These are phyloP conservation scores for Penicillium palitans DNA, from an alignment of 2,329 filamentous ascomycete genomes.

Conservation along the genomic window DNA sequence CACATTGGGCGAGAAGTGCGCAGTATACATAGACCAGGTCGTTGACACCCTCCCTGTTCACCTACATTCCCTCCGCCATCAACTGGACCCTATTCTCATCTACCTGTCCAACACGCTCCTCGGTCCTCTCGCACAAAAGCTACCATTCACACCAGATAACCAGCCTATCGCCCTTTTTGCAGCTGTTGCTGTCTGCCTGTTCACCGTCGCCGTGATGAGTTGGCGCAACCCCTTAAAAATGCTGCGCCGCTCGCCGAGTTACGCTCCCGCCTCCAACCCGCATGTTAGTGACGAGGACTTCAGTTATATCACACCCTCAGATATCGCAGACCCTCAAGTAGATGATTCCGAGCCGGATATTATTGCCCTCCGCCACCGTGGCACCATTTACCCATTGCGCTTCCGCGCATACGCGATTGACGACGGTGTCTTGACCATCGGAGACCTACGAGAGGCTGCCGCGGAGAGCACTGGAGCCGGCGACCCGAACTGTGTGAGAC, in stretches of 20 bases:
- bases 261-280: conserved; percentile 31
- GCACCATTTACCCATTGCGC: conserved; percentile 43
- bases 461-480: conserved; percentile 39
- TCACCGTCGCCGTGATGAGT: conserved; percentile 37
- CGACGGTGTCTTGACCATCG: conserved; percentile 46
- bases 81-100: conserved; percentile 28
- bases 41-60: conserved; percentile 34
- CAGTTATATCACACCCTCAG: conserved; percentile 41
- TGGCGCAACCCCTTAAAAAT: conserved; percentile 37
- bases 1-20: conserved; percentile 44
- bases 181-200: conserved; percentile 30
- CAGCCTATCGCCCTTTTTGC: conserved; percentile 27
- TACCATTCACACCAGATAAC: conserved; percentile 24
- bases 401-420: conserved; percentile 51
- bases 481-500: conserved; percentile 41
- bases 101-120: conserved; percentile 27
- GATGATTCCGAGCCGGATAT: conserved; percentile 45
- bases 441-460: conserved; percentile 43
- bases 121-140: conserved; percentile 25
- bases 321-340: conserved; percentile 32
- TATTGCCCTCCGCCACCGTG: conserved; percentile 46
- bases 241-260: conserved; percentile 35
- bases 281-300: conserved; percentile 42
- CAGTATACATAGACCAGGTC: conserved; percentile 41
- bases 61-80: conserved; percentile 36